phyloP scores from a whole-genome alignment of 2,329 filamentous ascomycete species.

The Didymella pinodella region DNA sequence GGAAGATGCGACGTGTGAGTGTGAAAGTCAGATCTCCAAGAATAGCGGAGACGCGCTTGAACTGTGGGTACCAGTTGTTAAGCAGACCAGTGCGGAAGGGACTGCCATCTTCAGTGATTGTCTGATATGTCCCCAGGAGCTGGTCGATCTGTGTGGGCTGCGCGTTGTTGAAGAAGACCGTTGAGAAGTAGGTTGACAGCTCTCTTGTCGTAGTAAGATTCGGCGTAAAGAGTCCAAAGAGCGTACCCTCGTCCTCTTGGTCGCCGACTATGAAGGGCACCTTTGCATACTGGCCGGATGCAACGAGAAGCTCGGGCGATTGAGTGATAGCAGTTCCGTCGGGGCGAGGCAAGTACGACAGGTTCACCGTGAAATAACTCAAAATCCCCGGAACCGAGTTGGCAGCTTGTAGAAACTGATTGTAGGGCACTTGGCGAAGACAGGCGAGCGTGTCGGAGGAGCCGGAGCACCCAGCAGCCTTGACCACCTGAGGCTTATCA shows the following conservation, averaged over 20 bases:
- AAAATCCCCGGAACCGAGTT: conserved; percentile 75
- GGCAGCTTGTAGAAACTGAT: conserved; percentile 65
- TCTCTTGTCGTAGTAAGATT: conserved; percentile 70
- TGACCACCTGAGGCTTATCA: conserved; percentile 61
- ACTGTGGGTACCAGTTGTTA: conserved; percentile 79
- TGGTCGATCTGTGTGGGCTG: conserved; percentile 59
- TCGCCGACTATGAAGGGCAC: conserved; percentile 74
- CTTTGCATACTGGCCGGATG: conserved; percentile 62
- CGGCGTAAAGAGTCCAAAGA: conserved; percentile 73
- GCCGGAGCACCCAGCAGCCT: conserved; percentile 55
- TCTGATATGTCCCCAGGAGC: conserved; percentile 70
- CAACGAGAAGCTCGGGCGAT: conserved; percentile 68
- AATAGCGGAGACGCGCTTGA: conserved; percentile 78
- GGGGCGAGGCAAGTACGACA: conserved; percentile 78
- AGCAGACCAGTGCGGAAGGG: conserved; percentile 73
- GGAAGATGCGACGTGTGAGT: conserved; percentile 71
- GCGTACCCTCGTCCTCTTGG: conserved; percentile 81
- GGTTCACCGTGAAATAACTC: conserved; percentile 71
- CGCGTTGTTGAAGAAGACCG: conserved; percentile 68
- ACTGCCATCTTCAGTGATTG: conserved; percentile 66
- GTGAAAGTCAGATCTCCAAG: conserved; percentile 80
- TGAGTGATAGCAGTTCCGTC: conserved; percentile 69
- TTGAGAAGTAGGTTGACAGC: conserved; percentile 68
- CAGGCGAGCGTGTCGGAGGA: conserved; percentile 57
- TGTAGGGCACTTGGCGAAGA: conserved; percentile 57